These are phyloP conservation scores for Schwanniomyces polymorphus DNA, from an alignment of 805 yeast genomes.

Conservation along the genomic window DNA sequence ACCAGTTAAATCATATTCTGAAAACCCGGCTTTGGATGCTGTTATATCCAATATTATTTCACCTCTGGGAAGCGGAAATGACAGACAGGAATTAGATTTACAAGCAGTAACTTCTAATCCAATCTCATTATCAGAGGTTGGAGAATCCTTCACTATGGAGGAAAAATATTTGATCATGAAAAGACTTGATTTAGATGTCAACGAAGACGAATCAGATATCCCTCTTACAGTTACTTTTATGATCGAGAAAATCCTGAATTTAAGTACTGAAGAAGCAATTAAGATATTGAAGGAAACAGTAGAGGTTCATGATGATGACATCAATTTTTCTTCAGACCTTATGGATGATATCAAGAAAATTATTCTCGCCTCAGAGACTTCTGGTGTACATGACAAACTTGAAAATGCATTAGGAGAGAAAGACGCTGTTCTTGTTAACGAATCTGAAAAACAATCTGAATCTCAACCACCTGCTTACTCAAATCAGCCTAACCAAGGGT, in stretches of 20 bases:
- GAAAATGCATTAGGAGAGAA: neutral
- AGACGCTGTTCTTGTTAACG: neutral
- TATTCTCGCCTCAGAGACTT: neutral
- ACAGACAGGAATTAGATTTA: conserved; percentile 6
- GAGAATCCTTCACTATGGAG: conserved; percentile 1
- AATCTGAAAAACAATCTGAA: conserved; percentile 2
- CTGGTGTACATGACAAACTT: neutral
- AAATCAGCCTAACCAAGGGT: conserved; percentile 1
- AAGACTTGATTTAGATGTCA: conserved; percentile 3
- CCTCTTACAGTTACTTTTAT: conserved; percentile 5
- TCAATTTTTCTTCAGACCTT: conserved; percentile 26
- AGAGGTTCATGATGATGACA: conserved; percentile 29
- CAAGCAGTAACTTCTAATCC: conserved; percentile 5
- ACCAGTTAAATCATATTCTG: neutral
- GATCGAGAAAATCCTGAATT: conserved; percentile 22
- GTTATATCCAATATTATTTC: neutral
- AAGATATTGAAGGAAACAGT: conserved; percentile 27
- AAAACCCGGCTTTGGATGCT: conserved; percentile 1
- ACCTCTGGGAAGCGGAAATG: neutral
- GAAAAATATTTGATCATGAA: conserved; percentile 5
- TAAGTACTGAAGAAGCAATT: conserved; percentile 21
- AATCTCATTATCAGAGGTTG: conserved; percentile 6
- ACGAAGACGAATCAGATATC: conserved; percentile 3
- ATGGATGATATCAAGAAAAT: conserved; percentile 2
- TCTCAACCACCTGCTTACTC: neutral